These are phyloP conservation scores for Trichothecium roseum DNA, from an alignment of 2,329 filamentous ascomycete species.

Conservation along the genomic window DNA sequence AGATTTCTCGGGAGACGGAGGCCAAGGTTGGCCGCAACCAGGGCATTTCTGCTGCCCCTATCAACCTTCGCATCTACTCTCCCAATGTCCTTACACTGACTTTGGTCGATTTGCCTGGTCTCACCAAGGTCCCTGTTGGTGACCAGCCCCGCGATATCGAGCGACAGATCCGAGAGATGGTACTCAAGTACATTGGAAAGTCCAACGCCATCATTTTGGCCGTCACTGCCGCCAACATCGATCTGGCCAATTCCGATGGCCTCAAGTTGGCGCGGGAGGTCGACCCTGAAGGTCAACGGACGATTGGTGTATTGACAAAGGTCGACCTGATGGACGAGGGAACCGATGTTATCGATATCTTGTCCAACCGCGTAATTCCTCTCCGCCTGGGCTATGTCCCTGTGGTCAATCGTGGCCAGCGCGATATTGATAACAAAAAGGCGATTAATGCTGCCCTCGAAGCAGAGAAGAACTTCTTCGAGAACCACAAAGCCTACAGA, in stretches of 20 bases:
- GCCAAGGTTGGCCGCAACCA: conserved; percentile 93
- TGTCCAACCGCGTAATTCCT: conserved; percentile 94
- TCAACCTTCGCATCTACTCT: conserved; percentile 97
- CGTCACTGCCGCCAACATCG: conserved; percentile 92
- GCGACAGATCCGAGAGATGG: conserved; percentile 94
- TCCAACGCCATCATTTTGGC: conserved; percentile 96
- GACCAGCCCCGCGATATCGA: conserved; percentile 97
- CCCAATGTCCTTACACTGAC: conserved; percentile 96
- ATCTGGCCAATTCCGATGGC: conserved; percentile 97
- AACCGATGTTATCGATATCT: conserved; percentile 95
- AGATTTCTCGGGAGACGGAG: conserved; percentile 94
- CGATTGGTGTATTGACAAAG: conserved; percentile 97
- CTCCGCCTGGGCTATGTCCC: conserved; percentile 91
- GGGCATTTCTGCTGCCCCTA: conserved; percentile 91
- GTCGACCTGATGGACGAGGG: conserved; percentile 98
- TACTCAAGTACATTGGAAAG: conserved; percentile 97
- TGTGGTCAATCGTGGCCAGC: conserved; percentile 93
- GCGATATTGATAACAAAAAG: conserved; percentile 98
- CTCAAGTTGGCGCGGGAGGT: conserved; percentile 94
- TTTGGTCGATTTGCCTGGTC: conserved; percentile 86
- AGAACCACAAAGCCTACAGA: conserved; percentile 95
- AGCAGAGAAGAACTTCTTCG: conserved; percentile 93
- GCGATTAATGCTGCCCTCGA: conserved; percentile 84
- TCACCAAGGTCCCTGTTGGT: conserved; percentile 94
- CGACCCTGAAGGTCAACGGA: conserved; percentile 92